phyloP scores from a whole-genome alignment of 129 eudicot genomes.

The Scalesia atractyloides region DNA sequence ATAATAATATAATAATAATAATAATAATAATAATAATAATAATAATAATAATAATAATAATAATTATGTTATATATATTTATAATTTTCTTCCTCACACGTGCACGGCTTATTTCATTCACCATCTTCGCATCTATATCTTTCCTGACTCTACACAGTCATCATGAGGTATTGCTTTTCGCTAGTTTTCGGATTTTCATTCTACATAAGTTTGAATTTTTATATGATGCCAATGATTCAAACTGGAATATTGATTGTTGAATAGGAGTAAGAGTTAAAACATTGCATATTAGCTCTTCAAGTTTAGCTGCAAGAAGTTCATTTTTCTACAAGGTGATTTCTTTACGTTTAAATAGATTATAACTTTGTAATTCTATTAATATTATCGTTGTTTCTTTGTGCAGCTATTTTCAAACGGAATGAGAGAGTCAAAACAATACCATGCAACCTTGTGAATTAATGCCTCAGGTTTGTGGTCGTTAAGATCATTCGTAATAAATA shows the following conservation, averaged over 20 bases:
- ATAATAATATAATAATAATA: too few species aligned
- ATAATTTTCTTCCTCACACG: too few species aligned
- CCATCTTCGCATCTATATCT: constrained; percentile 50
- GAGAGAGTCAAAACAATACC: constrained; percentile 66
- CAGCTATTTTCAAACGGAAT: constrained; percentile 83
- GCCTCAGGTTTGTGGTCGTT: constrained; percentile 55
- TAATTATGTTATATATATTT: too few species aligned
- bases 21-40: too few species aligned
- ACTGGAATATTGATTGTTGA: constrained; percentile 46
- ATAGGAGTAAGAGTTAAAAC: constrained; percentile 49
- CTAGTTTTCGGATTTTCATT: constrained; percentile 2
- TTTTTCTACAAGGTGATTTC: constrained; percentile 71
- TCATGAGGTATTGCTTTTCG: constrained; percentile 21
- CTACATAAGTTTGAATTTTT: neutral
- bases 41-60: too few species aligned
- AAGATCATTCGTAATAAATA: too few species aligned
- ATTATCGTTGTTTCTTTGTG: neutral
- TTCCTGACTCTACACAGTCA: constrained; percentile 36
- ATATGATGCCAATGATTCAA: constrained; percentile 36
- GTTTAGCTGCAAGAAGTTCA: constrained; percentile 80
- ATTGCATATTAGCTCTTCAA: constrained; percentile 67
- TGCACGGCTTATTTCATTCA: too few species aligned
- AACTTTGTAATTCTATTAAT: neutral
- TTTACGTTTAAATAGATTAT: neutral
- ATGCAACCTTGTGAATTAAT: constrained; percentile 59